phyloP scores from a whole-genome alignment of 2,329 filamentous ascomycete species.

The Penicillium sp. region DNA sequence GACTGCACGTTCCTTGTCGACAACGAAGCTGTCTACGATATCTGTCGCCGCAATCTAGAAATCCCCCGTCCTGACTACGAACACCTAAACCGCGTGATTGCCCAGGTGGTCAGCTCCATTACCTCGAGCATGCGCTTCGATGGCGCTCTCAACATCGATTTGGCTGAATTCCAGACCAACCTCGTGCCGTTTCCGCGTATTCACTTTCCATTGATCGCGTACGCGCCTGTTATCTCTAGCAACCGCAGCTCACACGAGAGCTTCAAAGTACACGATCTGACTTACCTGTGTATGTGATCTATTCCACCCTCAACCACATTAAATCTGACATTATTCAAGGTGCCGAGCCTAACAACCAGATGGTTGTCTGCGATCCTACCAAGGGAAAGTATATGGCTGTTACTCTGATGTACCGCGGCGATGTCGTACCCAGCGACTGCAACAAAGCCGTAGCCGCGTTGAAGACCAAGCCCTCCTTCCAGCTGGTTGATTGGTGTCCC shows the following conservation, averaged over 20 bases:
- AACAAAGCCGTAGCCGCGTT: constrained; percentile 88
- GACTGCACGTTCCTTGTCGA: constrained; percentile 99
- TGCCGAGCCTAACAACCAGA: constrained; percentile 99
- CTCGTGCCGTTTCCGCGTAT: constrained; percentile 97
- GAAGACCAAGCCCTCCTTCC: constrained; percentile 98
- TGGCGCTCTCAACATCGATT: constrained; percentile 95
- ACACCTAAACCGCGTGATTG: constrained; percentile 98
- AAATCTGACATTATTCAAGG: constrained; percentile 33
- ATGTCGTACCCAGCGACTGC: constrained; percentile 93
- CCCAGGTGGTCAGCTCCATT: constrained; percentile 97
- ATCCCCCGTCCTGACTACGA: constrained; percentile 97
- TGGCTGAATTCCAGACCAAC: constrained; percentile 99
- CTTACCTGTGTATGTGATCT: constrained; percentile 66
- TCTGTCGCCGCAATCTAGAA: constrained; percentile 94
- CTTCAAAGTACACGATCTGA: constrained; percentile 97
- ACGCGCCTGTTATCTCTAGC: constrained; percentile 87
- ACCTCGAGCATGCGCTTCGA: constrained; percentile 98
- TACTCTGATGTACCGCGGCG: constrained; percentile 94
- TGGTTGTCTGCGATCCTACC: constrained; percentile 98
- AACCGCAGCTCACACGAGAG: constrained; percentile 96
- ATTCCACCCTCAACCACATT: not conserved
- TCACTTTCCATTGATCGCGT: constrained; percentile 97
- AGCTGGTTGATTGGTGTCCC: constrained; percentile 99
- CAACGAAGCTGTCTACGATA: constrained; percentile 99
- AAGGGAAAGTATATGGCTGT: constrained; percentile 99